These are phyloP conservation scores for Trichosporon sp. DNA, from an alignment of 1,284 basidiomycete genomes.

Conservation along the genomic window DNA sequence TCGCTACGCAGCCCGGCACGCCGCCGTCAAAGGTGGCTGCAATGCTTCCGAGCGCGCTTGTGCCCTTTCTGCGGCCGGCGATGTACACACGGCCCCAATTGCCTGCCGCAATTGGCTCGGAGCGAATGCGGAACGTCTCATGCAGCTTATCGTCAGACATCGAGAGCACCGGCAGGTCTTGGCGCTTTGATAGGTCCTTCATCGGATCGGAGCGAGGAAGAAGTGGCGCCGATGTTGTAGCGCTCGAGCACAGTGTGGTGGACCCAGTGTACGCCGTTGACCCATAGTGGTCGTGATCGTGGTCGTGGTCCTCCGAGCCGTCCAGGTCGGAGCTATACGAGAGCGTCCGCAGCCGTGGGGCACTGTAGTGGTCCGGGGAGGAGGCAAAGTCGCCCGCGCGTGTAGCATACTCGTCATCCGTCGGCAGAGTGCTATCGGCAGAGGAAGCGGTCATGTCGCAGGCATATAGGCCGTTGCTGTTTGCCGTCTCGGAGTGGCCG, in stretches of 20 bases:
- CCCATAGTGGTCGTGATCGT: not conserved
- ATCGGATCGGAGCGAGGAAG: not conserved
- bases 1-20: conserved; percentile 59
- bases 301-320: not conserved
- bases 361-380: not conserved
- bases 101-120: conserved; percentile 20
- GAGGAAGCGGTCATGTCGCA: not conserved
- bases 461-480: not conserved
- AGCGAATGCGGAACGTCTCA: not conserved
- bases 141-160: not conserved
- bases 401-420: not conserved
- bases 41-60: not conserved
- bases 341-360: conserved; percentile 23
- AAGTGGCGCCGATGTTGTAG: not conserved
- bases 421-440: not conserved
- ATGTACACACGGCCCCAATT: conserved; percentile 48
- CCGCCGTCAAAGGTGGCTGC: conserved; percentile 27
- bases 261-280: not conserved
- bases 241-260: not conserved
- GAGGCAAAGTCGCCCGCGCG: not conserved
- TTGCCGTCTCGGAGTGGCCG: not conserved
- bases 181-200: not conserved
- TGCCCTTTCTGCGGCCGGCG: conserved; percentile 22
- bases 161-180: not conserved
- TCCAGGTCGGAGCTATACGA: conserved; percentile 21